Base-by-base conservation (phyloP, 345 rosid genomes). In the Camelina laxa region DNA sequence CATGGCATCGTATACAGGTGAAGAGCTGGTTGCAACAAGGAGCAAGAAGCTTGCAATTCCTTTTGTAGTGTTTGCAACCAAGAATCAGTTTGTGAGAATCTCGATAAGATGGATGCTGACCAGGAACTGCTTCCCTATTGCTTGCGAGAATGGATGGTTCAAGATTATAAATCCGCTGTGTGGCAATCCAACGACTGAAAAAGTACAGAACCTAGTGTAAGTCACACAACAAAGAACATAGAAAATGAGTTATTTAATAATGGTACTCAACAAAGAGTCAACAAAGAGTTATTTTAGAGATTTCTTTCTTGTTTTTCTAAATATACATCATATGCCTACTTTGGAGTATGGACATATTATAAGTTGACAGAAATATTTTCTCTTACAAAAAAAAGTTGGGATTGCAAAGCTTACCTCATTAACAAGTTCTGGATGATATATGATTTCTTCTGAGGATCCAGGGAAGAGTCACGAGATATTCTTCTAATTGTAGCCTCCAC, bases 21-120 rank as follows among this genome's bases (percentile, higher is more conserved):
- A 79, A 85, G 56, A 93, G 85, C 73, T 80, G 74, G 78, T 82
- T 83, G 84, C 97, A 90, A 81, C 98, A 93, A 35, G 84, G 55
- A 38, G 86, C 78, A 60, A 86, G 64, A 48, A 90, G 95, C 80
- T 93, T 90, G 76, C 93, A 88, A 62, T 69, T 87, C 80, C 91
- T 90, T 72, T 84, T 89, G 78, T 90, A 93, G 75, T 90, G 98
- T 73, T 85, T 85, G 85, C 97, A 93, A 57, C 98, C 97, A 21
- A 82, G 69, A 39, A 68, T 74, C 38, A 56, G 39, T 48, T 80
- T 65, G 1, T 56, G 27, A 72, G 82, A 66, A 59, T 93, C 93
- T 45, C 77, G 72, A 79, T 83, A 89, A 17, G 93, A 87, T 66
- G 90, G 87, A 75, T 74, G 71, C 60, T 75, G 88, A 45, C 91